These are phyloP conservation scores for Pythium biforme DNA, from an alignment of 352 stramenopile genomes.

Conservation along the genomic window DNA sequence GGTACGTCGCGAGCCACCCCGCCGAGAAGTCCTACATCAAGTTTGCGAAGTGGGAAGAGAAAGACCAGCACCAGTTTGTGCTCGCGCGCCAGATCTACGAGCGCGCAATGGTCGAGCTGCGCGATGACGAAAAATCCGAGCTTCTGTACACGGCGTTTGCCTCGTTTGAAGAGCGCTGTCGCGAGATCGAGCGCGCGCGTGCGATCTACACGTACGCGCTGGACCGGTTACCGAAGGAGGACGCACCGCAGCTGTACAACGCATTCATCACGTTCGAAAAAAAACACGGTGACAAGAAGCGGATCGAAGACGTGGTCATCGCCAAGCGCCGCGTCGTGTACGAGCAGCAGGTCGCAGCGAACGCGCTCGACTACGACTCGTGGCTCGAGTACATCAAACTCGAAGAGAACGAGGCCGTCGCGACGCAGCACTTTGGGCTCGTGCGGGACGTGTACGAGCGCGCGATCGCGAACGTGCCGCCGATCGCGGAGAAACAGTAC, in stretches of 20 bases:
- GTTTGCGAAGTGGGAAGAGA: constrained; percentile 98
- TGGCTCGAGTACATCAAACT: constrained; percentile 99
- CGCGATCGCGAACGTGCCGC: constrained; percentile 93
- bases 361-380: constrained; percentile 96
- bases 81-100: constrained; percentile 95
- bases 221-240: constrained; percentile 77
- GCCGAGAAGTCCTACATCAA: constrained; percentile 95
- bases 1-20: constrained; percentile 92
- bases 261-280: constrained; percentile 99
- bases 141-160: constrained; percentile 94
- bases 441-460: constrained; percentile 96
- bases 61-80: constrained; percentile 90
- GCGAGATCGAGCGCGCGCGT: constrained; percentile 90
- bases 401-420: constrained; percentile 89
- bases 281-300: constrained; percentile 95
- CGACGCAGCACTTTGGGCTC: constrained; percentile 48
- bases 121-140: constrained; percentile 75
- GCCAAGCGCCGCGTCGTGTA: constrained; percentile 95
- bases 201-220: constrained; percentile 88
- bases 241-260: constrained; percentile 93
- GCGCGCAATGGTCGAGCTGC: constrained; percentile 91
- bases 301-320: constrained; percentile 96
- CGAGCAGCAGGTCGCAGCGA: constrained; percentile 86
- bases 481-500: constrained; percentile 95
- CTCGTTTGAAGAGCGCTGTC: constrained; percentile 97